Percentiles rank a stretch among this genome's conserved stretches.
Evolutionary conservation across 2,329 filamentous ascomycete species (phyloP).

Genomic region (Fusarium cyanostomum): DNA sequence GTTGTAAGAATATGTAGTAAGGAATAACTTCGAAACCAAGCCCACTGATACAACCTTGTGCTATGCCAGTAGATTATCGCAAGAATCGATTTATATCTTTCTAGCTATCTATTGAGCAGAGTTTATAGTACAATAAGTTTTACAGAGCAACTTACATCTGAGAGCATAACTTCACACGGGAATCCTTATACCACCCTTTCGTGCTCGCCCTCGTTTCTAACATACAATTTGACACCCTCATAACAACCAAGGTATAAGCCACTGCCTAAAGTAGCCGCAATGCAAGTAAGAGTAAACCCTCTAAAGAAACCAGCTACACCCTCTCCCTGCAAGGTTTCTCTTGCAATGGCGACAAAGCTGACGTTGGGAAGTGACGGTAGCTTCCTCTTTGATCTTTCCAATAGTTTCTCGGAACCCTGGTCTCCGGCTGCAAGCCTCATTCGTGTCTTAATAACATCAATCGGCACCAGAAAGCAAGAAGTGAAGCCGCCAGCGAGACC

Average conservation of each 20-base stretch:
- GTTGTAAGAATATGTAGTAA: too few relatives aligned
- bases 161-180: too few relatives aligned
- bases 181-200: too few relatives aligned
- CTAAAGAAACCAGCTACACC: conserved; percentile 21
- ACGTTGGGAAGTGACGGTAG: background rate
- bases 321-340: conserved; percentile 12
- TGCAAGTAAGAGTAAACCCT: conserved; percentile 21
- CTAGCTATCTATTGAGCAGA: too few relatives aligned
- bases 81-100: too few relatives aligned
- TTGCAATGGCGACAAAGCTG: conserved; percentile 12
- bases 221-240: conserved; percentile 21
- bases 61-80: too few relatives aligned
- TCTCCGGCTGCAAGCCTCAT: conserved; percentile 26
- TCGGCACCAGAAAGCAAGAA: conserved; percentile 13
- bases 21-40: too few relatives aligned
- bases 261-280: conserved; percentile 24
- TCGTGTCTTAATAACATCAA: conserved; percentile 26
- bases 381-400: conserved; percentile 7
- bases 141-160: too few relatives aligned
- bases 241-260: conserved; percentile 24
- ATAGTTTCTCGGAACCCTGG: background rate
- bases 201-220: too few relatives aligned
- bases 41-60: too few relatives aligned
- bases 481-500: conserved; percentile 23
- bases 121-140: too few relatives aligned